Base-by-base conservation (phyloP, 2,329 filamentous ascomycete genomes). In the Diplodia intermedia region DNA sequence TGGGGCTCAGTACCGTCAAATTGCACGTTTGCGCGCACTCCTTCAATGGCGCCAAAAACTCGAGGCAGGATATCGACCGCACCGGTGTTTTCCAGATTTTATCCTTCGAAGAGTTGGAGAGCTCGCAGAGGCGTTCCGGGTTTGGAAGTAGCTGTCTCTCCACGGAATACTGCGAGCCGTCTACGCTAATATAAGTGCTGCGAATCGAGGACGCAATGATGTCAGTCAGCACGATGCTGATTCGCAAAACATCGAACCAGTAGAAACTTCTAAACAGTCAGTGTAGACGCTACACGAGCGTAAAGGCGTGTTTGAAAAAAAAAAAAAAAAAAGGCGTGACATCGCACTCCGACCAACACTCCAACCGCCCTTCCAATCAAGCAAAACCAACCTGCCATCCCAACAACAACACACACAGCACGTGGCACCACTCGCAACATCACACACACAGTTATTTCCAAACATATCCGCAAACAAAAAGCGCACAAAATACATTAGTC, bases 391-490 rank as follows among this genome's bases (percentile, higher is more conserved):
- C 40, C n/a, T n/a, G 5, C 2, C 2, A n/a, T 47, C 40, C 40
- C 18, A 43, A 18, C 38, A 43, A 9, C 36, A 12, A 38, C 11
- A 12, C 36, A 38, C 3, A 12, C 36, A 38, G 11, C 43, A 47
- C 43, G 43, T 47, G 43, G 43, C n/a, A 47, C 43, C 43, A 47
- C 43, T 47, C 43, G 20, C 18, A 20, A 11, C 43, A n/a, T 47
- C 43, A 20, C 43, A 20, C 18, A 20, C 3, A 1, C 26, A 26
- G 26, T 26, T 26, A 26, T 20, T 9, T 20, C n/a, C 7, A 47
- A 47, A 47, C n/a, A 11, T 20, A n/a, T 47, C 43, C 43, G 20
- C 52, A 54, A 54, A 31, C n/a, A 47, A 23, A 54, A 54, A 54
- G 12, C 23, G 31, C 54, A 57, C 29, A 33, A 38, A n/a, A 57